A percentile compares a stretch with the other conserved stretches of the same genome.
These are phyloP conservation scores for Lithospermum erythrorhizon DNA, from an alignment of 257 asterid genomes.

Conservation along the genomic window DNA sequence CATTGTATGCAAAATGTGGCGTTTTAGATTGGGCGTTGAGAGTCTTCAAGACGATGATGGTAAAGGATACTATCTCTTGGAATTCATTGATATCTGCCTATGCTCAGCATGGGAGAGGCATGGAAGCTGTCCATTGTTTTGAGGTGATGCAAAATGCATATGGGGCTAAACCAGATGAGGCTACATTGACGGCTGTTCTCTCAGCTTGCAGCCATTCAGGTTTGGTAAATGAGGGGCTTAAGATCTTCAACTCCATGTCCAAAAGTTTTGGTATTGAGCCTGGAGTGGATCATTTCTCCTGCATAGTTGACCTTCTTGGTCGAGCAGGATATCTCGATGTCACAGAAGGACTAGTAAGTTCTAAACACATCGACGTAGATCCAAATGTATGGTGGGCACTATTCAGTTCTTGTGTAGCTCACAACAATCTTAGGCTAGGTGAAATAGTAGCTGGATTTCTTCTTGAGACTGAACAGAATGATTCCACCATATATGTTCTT, in stretches of 20 bases:
- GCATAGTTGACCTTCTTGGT: constrained; percentile 65
- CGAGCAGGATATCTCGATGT: constrained; percentile 64
- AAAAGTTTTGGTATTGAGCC: constrained; percentile 37
- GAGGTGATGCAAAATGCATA: constrained; percentile 40
- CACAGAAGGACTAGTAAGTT: constrained; percentile 43
- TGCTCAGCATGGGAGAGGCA: constrained; percentile 70
- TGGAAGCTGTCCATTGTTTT: constrained; percentile 47
- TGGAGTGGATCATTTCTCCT: constrained; percentile 51
- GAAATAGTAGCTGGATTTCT: constrained; percentile 43
- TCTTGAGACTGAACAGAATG: constrained; percentile 41
- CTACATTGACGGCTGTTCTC: constrained; percentile 73
- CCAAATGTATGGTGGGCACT: constrained; percentile 70
- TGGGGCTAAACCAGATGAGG: constrained; percentile 44
- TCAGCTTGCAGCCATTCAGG: constrained; percentile 91
- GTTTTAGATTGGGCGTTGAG: constrained; percentile 36
- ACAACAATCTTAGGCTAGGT: constrained; percentile 55
- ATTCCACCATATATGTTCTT: constrained; percentile 54
- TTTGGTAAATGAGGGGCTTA: constrained; percentile 47
- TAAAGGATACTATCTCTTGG: constrained; percentile 61
- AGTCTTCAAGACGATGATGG: constrained; percentile 41
- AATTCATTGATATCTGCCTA: constrained; percentile 69
- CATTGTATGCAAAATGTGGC: constrained; percentile 70
- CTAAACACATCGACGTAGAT: constrained; percentile 30
- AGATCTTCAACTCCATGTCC: constrained; percentile 49
- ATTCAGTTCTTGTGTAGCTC: constrained; percentile 56